A percentile compares a stretch with the other conserved stretches of the same genome.
phyloP scores from a whole-genome alignment of 306 rosid species.

The Pachyrhizus erosus region DNA sequence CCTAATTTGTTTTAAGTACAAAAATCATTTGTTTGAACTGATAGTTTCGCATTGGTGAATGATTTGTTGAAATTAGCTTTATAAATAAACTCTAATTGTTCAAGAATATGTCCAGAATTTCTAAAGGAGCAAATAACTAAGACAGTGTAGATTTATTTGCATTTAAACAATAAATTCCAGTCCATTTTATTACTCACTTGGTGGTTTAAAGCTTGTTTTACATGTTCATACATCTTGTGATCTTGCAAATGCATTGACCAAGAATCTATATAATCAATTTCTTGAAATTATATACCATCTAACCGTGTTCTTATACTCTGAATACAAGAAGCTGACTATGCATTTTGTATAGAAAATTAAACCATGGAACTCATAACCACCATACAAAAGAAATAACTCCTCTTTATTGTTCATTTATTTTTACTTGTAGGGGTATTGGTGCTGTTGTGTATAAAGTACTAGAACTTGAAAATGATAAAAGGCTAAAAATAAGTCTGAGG shows the following conservation, averaged over 20 bases:
- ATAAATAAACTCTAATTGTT: not conserved
- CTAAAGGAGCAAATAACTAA: not conserved
- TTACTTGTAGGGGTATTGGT: slow-evolving; percentile 72
- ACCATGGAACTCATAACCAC: not conserved
- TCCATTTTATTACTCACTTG: not conserved
- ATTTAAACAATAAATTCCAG: not conserved
- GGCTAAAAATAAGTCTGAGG: slow-evolving; percentile 81
- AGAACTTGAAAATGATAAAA: slow-evolving; percentile 65
- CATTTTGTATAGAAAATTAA: not conserved
- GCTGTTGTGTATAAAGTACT: slow-evolving; percentile 78
- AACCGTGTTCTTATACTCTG: not conserved
- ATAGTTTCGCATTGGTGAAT: not conserved
- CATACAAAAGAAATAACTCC: not conserved
- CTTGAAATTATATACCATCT: not conserved
- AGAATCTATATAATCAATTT: not conserved
- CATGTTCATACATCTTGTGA: not conserved
- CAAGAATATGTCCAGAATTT: slow-evolving; percentile 3
- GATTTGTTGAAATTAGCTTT: not conserved
- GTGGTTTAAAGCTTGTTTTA: slow-evolving; percentile 18
- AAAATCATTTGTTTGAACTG: not conserved
- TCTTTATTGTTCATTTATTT: no score
- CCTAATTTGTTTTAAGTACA: slow-evolving; percentile 2
- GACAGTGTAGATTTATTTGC: not conserved
- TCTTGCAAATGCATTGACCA: slow-evolving; percentile 10
- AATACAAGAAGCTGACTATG: not conserved